Conservation (phyloP, 768 basidiomycete genomes). For the Boletus reticuloceps region DNA sequence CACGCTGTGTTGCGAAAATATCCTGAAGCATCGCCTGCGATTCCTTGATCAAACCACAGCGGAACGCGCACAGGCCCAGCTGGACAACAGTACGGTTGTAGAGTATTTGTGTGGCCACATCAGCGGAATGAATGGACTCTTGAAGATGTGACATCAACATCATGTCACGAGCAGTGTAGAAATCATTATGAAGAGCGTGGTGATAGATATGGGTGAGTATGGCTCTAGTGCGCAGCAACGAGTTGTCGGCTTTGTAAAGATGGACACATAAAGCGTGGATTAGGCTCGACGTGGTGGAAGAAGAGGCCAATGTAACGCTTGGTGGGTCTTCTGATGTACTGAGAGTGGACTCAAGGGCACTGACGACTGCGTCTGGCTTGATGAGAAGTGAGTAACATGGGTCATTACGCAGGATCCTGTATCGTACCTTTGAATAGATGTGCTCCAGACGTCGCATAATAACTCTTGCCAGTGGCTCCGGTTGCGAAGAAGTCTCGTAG, state of each 20-base stretch:
- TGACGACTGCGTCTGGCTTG: slow-evolving; percentile 90
- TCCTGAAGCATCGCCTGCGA: slow-evolving; percentile 90
- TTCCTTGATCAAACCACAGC: slow-evolving; percentile 91
- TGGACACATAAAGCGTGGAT: slow-evolving; percentile 88
- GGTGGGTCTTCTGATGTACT: slow-evolving; percentile 59
- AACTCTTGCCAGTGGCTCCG: slow-evolving; percentile 80
- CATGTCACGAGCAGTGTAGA: slow-evolving; percentile 96
- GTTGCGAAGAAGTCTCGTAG: slow-evolving; percentile 78
- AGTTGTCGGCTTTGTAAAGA: slow-evolving; percentile 90
- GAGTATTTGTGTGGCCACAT: slow-evolving; percentile 94
- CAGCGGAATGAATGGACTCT: slow-evolving; percentile 93
- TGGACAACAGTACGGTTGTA: slow-evolving; percentile 98
- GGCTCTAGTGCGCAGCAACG: slow-evolving; percentile 90
- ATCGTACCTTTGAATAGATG: slow-evolving; percentile 89
- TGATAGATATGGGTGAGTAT: slow-evolving; percentile 99
- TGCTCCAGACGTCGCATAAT: slow-evolving; percentile 96
- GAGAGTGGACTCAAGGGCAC: slow-evolving; percentile 78
- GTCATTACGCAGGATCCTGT: not conserved
- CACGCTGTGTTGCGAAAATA: slow-evolving; percentile 93
- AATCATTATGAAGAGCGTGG: slow-evolving; percentile 94
- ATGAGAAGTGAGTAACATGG: slow-evolving; percentile 8
- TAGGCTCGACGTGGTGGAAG: slow-evolving; percentile 64
- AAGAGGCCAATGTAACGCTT: slow-evolving; percentile 52
- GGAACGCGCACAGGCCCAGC: slow-evolving; percentile 95
- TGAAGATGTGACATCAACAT: slow-evolving; percentile 98